Evolutionary conservation across 2,329 filamentous ascomycete species (phyloP).

Genomic region (Penicillium crustosum): DNA sequence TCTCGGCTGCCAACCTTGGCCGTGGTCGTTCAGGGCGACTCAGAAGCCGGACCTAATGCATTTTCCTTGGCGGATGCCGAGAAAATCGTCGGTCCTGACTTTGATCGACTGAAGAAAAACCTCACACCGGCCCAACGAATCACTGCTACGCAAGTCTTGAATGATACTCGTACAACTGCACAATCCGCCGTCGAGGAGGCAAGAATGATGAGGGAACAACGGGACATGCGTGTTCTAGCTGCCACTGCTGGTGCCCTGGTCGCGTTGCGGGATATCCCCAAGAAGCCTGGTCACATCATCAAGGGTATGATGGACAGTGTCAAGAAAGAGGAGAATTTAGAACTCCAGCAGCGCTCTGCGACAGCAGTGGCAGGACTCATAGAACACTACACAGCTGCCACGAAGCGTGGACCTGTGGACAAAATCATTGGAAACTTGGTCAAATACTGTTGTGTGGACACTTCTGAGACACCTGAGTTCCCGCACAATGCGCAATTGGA

Average conservation of each 20-base stretch:
- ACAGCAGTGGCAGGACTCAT: conserved; percentile 81
- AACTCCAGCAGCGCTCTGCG: conserved; percentile 83
- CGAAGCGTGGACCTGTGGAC: conserved; percentile 81
- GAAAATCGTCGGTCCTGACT: conserved; percentile 81
- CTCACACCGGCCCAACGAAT: conserved; percentile 85
- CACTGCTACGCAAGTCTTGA: conserved; percentile 74
- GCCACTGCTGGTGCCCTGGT: conserved; percentile 85
- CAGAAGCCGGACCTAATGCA: conserved; percentile 85
- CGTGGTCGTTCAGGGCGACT: conserved; percentile 89
- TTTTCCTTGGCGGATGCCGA: conserved; percentile 88
- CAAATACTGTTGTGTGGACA: conserved; percentile 97
- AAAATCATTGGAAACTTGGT: conserved; percentile 95
- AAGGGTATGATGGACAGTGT: conserved; percentile 98
- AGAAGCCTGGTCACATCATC: conserved; percentile 89
- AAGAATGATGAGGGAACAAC: conserved; percentile 71
- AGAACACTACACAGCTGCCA: conserved; percentile 77
- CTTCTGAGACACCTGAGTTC: conserved; percentile 95
- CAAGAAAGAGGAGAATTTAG: conserved; percentile 88
- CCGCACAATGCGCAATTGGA: conserved; percentile 76
- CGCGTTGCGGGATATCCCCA: conserved; percentile 81
- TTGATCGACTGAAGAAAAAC: conserved; percentile 81
- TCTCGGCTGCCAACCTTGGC: conserved; percentile 76
- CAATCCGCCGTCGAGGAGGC: conserved; percentile 75
- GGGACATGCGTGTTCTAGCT: conserved; percentile 82
- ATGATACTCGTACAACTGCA: conserved; percentile 72